phyloP scores from a whole-genome alignment of 192 early-diverging fungal species.

The Entomortierella parvispora region DNA sequence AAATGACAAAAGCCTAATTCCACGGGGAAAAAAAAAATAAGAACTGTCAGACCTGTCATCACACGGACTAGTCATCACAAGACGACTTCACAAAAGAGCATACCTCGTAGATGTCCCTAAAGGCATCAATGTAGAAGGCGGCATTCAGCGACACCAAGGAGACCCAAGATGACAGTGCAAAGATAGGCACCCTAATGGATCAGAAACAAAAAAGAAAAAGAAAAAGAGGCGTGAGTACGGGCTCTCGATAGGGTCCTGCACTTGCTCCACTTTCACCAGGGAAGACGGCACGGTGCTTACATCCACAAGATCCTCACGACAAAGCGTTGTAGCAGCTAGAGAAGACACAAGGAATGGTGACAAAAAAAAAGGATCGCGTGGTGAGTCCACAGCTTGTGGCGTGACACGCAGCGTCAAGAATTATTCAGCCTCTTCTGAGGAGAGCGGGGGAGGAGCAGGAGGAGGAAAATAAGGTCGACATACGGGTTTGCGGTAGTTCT shows the following conservation, averaged over 20 bases:
- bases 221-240: not conserved
- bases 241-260: not conserved
- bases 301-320: conserved; percentile 42
- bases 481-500: conserved; percentile 70
- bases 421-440: not conserved
- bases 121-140: conserved; percentile 88
- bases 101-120: conserved; percentile 63
- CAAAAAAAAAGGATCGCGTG: no score
- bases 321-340: conserved; percentile 36
- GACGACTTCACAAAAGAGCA: not conserved
- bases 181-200: conserved; percentile 31
- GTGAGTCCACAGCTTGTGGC: not conserved
- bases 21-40: not conserved
- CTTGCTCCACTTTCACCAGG: not conserved
- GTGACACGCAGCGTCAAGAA: not conserved
- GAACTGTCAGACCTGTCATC: no score
- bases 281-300: conserved; percentile 9
- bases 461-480: conserved; percentile 3
- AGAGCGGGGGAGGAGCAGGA: not conserved
- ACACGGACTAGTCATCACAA: no score
- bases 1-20: conserved; percentile 87
- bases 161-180: conserved; percentile 84
- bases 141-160: conserved; percentile 75
- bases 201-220: conserved; percentile 1
- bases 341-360: no score